Base-by-base conservation (phyloP, 2,329 filamentous ascomycete genomes). In the Fusarium phyllophilum region DNA sequence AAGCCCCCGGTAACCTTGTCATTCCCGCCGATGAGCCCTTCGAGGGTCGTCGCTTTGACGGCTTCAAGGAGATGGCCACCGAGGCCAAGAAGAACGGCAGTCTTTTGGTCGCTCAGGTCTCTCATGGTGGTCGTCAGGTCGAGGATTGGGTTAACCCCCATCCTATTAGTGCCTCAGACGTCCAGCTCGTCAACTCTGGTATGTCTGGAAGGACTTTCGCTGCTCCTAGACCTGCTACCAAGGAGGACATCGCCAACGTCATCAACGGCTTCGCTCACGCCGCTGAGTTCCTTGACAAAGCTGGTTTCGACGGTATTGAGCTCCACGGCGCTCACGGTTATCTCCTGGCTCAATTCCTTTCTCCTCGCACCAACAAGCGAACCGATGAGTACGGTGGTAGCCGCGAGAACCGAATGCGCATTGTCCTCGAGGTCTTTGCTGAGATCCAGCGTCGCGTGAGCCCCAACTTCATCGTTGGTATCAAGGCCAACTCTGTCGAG, bases 401-500 rank as follows among this genome's bases (percentile, higher is more conserved):
- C 20, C 76, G 86, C n/a, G 78, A 81, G 54, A 87, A 86, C 77
- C 82, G 86, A 8, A 78, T 82, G 52, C 82, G 85, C 3, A 72
- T 87, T 14, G 81, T 86, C 24, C 66, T 83, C 14, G 85, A 87
- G 55, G 81, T 87, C 38, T 81, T 79, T 2, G 76, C 79, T 1
- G 76, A 77, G 39, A 76, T 82, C 24, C 87, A 93, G 18, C 83
- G 85, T 5, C 86, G 85, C 1, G 91, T 67, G 7, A 64, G 64
- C 60, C 68, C 61, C 68, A 63, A 66, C 65, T 84, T 76, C 70
- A 86, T 89, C 73, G 70, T 90, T 6, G 81, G 85, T 41, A 87
- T 89, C 78, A 89, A 90, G 82, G 81, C 89, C 69, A 89, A 89
- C 81, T 82, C 81, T 26, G 84, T 88, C 49, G 86, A 88, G 77